These are phyloP conservation scores for Cardamine occulta DNA, from an alignment of 345 rosid genomes.

Conservation along the genomic window DNA sequence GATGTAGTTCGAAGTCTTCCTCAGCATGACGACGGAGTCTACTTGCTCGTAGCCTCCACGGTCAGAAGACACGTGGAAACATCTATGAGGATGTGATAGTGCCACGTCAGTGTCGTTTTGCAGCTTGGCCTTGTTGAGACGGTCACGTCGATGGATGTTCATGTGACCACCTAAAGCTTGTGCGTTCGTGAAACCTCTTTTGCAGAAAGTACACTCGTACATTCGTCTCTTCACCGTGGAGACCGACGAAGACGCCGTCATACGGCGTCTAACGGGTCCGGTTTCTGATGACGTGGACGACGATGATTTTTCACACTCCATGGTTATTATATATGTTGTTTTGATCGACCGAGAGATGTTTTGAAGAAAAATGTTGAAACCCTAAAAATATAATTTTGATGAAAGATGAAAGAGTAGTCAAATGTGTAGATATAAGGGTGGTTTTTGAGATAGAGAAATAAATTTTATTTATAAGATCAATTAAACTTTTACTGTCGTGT, in stretches of 20 bases:
- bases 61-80: constrained; percentile 47
- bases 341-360: background rate
- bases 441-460: background rate
- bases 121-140: constrained; percentile 60
- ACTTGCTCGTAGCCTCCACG: constrained; percentile 39
- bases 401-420: constrained; percentile 20
- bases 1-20: constrained; percentile 51
- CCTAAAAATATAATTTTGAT: constrained; percentile 25
- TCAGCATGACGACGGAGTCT: constrained; percentile 44
- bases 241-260: constrained; percentile 22
- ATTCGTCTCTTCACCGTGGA: constrained; percentile 51
- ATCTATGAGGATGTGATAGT: constrained; percentile 39
- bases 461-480: constrained; percentile 4
- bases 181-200: constrained; percentile 93
- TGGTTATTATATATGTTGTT: background rate
- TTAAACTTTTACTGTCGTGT: constrained; percentile 9
- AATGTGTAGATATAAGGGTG: constrained; percentile 35
- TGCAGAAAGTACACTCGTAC: constrained; percentile 78
- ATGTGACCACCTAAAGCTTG: constrained; percentile 96
- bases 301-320: constrained; percentile 44
- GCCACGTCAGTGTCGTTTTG: constrained; percentile 39
- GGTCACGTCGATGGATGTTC: constrained; percentile 90
- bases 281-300: constrained; percentile 45
- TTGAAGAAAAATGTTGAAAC: constrained; percentile 20
- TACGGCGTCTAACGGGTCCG: constrained; percentile 16